These are phyloP conservation scores for Ascochyta viciae-villosae DNA, from an alignment of 2,329 filamentous ascomycete species.

Conservation along the genomic window DNA sequence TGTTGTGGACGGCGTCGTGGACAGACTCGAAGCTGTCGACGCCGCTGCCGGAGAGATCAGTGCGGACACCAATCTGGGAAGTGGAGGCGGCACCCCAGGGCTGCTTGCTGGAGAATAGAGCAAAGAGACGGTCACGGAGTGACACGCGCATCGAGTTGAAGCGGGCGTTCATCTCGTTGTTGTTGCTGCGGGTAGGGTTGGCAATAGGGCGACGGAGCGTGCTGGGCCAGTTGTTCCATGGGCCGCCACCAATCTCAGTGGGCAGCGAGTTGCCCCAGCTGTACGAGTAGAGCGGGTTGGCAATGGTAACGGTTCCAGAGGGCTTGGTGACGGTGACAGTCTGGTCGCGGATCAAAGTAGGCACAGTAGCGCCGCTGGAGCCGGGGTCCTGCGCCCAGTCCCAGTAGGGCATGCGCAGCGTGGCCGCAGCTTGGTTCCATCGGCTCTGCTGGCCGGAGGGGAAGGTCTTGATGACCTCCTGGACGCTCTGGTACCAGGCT, in stretches of 20 bases:
- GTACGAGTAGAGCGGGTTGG: slow-evolving; percentile 58
- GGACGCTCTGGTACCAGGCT: slow-evolving; percentile 50
- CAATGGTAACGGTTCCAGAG: slow-evolving; percentile 46
- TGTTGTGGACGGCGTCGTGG: slow-evolving; percentile 46
- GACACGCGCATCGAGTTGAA: slow-evolving; percentile 39
- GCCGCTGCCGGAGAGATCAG: slow-evolving; percentile 35
- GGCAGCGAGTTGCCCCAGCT: slow-evolving; percentile 60
- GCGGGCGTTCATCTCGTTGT: slow-evolving; percentile 44
- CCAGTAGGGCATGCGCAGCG: slow-evolving; percentile 56
- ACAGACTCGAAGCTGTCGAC: slow-evolving; percentile 48
- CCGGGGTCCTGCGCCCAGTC: slow-evolving; percentile 55
- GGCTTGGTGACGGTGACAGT: slow-evolving; percentile 55
- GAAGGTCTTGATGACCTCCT: slow-evolving; percentile 52
- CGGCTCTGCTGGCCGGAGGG: slow-evolving; percentile 48
- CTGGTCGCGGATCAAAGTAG: slow-evolving; percentile 49
- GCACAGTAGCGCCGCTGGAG: slow-evolving; percentile 35
- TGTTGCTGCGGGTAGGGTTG: slow-evolving; percentile 47
- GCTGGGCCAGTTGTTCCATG: slow-evolving; percentile 40
- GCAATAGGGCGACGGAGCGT: slow-evolving; percentile 44
- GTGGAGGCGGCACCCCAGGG: slow-evolving; percentile 41
- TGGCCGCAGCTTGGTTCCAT: slow-evolving; percentile 50
- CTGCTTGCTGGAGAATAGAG: slow-evolving; percentile 44
- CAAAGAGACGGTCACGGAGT: slow-evolving; percentile 47
- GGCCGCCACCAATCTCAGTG: slow-evolving; percentile 53
- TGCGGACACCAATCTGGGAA: slow-evolving; percentile 41